A percentile compares a stretch with the other conserved stretches of the same genome.
Conservation (phyloP, 192 early-diverging fungal genomes). For the Chytriomyces sp. region DNA sequence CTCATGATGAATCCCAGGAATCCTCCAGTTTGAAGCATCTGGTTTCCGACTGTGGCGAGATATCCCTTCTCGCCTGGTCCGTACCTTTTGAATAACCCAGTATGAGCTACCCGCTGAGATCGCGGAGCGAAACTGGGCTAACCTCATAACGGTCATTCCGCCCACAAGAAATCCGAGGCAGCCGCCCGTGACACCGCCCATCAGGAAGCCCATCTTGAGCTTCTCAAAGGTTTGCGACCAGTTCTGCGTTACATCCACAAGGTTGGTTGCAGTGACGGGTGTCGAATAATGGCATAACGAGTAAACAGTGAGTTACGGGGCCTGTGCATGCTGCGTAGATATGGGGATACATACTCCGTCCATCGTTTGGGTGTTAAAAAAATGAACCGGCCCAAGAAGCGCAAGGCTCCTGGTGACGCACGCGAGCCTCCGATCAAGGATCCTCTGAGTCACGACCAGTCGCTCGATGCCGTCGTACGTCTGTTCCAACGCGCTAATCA, state of each 20-base stretch:
- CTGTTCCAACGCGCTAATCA: slow-evolving; percentile 61
- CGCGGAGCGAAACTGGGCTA: not conserved
- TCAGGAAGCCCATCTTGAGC: slow-evolving; percentile 28
- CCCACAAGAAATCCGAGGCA: slow-evolving; percentile 27
- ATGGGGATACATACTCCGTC: not conserved
- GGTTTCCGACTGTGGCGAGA: slow-evolving; percentile 32
- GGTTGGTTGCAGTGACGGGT: too few species aligned
- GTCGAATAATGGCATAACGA: not conserved
- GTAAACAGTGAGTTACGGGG: not conserved
- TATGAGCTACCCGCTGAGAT: not conserved
- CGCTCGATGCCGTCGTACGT: slow-evolving; percentile 61
- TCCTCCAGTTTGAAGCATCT: slow-evolving; percentile 41
- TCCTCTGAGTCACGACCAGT: not conserved
- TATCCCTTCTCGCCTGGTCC: slow-evolving; percentile 33
- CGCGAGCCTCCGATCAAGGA: not conserved
- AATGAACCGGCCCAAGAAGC: not conserved
- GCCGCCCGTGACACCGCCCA: slow-evolving; percentile 28
- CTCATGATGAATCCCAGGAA: slow-evolving; percentile 37
- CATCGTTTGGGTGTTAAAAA: not conserved
- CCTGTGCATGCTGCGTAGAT: not conserved
- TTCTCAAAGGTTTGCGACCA: not conserved
- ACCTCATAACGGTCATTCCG: slow-evolving; percentile 30
- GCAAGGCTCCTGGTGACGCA: not conserved
- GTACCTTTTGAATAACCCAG: slow-evolving; percentile 10
- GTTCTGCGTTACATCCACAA: too few species aligned